Percentiles rank a stretch among this genome's conserved stretches.
Conservation (phyloP, 192 early-diverging fungal genomes). For the Coemansia sp. region DNA sequence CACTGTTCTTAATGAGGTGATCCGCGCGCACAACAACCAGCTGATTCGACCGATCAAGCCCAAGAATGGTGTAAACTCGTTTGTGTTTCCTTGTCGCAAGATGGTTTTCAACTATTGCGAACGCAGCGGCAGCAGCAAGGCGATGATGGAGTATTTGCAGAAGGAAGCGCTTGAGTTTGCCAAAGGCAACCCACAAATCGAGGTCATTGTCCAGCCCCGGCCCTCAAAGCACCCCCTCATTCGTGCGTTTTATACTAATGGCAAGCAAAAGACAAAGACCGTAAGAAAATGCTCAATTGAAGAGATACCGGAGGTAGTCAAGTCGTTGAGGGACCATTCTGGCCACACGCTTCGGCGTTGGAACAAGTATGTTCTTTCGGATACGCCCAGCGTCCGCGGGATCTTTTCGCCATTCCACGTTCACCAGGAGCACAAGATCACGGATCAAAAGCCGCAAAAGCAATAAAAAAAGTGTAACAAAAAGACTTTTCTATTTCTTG, state of each 20-base stretch:
- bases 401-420: constrained; percentile 84
- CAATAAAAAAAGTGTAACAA: not conserved
- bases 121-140: constrained; percentile 73
- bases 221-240: constrained; percentile 75
- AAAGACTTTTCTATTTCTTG: not conserved
- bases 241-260: constrained; percentile 68
- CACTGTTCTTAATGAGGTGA: constrained; percentile 39
- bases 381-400: constrained; percentile 76
- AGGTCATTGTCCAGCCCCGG: constrained; percentile 72
- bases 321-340: constrained; percentile 65
- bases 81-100: constrained; percentile 74
- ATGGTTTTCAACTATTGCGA: constrained; percentile 85
- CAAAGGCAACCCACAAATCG: constrained; percentile 74
- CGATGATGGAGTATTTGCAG: constrained; percentile 77
- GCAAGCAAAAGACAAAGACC: constrained; percentile 58
- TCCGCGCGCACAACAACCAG: constrained; percentile 32
- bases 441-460: constrained; percentile 27
- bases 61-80: constrained; percentile 74
- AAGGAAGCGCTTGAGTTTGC: constrained; percentile 62
- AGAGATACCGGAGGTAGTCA: constrained; percentile 65
- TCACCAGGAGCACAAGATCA: constrained; percentile 62
- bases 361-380: constrained; percentile 75
- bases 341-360: constrained; percentile 61
- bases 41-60: constrained; percentile 33
- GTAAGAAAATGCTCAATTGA: constrained; percentile 61